These are phyloP conservation scores for Polyporus tsugae DNA, from an alignment of 1,284 basidiomycete species.

Conservation along the genomic window DNA sequence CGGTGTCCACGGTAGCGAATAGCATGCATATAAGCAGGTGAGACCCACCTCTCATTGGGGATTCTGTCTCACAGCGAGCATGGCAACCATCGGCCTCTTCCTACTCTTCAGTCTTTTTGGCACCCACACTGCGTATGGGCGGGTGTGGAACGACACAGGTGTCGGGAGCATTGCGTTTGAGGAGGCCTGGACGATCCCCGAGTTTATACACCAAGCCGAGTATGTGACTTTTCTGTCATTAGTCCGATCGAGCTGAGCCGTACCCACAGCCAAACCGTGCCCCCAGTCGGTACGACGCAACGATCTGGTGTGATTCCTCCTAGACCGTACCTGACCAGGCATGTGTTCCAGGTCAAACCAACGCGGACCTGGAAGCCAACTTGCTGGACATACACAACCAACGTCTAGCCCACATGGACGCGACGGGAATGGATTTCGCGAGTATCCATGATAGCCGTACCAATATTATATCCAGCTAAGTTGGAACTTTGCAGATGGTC, in stretches of 20 bases:
- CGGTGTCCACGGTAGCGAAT: not conserved
- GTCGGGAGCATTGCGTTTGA: slow-evolving; percentile 7
- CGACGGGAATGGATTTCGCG: slow-evolving; percentile 6
- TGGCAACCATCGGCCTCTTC: not conserved
- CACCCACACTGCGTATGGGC: not conserved
- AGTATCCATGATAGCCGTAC: not conserved
- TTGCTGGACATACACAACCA: slow-evolving; percentile 10
- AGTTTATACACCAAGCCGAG: slow-evolving; percentile 12
- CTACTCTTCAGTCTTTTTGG: not conserved
- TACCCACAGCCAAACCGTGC: slow-evolving; percentile 5
- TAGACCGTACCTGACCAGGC: not conserved
- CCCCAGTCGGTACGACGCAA: not conserved
- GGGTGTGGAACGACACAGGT: slow-evolving; percentile 10
- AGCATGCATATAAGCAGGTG: not conserved
- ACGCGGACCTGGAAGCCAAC: slow-evolving; percentile 6
- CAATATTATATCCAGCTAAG: not conserved
- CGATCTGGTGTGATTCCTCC: not conserved
- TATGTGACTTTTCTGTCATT: not conserved
- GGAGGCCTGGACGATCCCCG: slow-evolving; percentile 5
- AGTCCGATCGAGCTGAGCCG: not conserved
- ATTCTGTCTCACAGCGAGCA: not conserved
- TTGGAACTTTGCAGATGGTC: not conserved
- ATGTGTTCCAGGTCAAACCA: not conserved
- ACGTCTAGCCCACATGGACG: slow-evolving; percentile 7
- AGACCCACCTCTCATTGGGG: not conserved